A percentile compares a stretch with the other conserved stretches of the same genome.
These are phyloP conservation scores for Zychaea mexicana DNA, from an alignment of 371 early-diverging fungal species.

Conservation along the genomic window DNA sequence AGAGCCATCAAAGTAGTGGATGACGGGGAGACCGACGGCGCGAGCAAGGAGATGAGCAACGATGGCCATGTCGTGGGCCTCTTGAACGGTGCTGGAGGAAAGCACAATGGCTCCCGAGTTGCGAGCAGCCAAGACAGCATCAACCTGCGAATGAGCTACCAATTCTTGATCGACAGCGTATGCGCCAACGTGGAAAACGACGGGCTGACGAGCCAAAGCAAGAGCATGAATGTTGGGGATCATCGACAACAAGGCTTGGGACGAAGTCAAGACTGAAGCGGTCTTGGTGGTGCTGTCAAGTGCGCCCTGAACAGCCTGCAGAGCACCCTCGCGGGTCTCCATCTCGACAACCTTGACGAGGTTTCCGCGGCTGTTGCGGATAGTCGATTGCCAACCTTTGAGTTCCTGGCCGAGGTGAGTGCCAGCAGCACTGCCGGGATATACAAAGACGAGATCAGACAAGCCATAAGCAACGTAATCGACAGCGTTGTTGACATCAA, in stretches of 20 bases:
- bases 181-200: conserved; percentile 84
- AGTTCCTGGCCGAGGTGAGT: conserved; percentile 66
- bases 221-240: conserved; percentile 79
- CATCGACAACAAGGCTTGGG: conserved; percentile 79
- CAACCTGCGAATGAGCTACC: conserved; percentile 57
- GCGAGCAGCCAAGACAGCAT: conserved; percentile 69
- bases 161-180: conserved; percentile 64
- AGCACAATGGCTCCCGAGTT: conserved; percentile 70
- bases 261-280: conserved; percentile 68
- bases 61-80: conserved; percentile 78
- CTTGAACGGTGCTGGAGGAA: conserved; percentile 74
- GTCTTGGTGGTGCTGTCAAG: conserved; percentile 45
- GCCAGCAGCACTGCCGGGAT: conserved; percentile 56
- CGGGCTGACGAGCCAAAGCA: conserved; percentile 59
- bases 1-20: conserved; percentile 77
- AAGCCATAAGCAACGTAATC: conserved; percentile 78
- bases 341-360: conserved; percentile 68
- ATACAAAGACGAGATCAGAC: conserved; percentile 80
- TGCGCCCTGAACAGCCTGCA: conserved; percentile 81
- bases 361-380: conserved; percentile 65
- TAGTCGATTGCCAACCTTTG: conserved; percentile 54
- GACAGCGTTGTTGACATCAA: conserved; percentile 71
- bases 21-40: conserved; percentile 64
- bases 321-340: conserved; percentile 83
- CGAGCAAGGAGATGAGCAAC: conserved; percentile 68